Evolutionary conservation across 2,329 filamentous ascomycete genomes (phyloP), one percentile per base, ranked within the genome.

Genomic region (Alternaria rosae): DNA sequence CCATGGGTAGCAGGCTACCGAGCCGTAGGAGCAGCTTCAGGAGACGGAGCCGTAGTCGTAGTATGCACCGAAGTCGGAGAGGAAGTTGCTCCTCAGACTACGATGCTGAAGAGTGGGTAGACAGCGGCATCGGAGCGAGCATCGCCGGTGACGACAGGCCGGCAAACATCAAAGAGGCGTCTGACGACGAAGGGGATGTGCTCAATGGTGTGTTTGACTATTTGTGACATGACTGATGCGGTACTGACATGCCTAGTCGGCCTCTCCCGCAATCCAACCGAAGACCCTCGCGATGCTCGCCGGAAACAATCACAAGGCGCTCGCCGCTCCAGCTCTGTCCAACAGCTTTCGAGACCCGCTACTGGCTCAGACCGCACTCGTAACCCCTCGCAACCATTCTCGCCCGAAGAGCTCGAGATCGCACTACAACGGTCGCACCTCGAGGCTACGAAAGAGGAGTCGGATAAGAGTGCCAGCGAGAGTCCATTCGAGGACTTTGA

Each of bases 1-100:
- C 83, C 35, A 84, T 84, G 82, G 83, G 83, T 41, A 83, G 80
- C 52, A 73, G 82, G 42, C 73, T 82, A 58, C 82, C 82, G 9
- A 82, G 81, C 59, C 76, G 78, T 21, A 72, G 73, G 57, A 77
- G 71, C 67, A 80, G 77, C 66, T 70, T 70, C 44, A 64, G 67
- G 44, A 76, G 73, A 26, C 70, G 75, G 44, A 77, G 74, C 61
- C 73, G 73, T 54, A 73, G 72, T 44, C 67, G 68, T 30, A 71
- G 70, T 54, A 72, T 74, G 58, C 68, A 69, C 57, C 68, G 71
- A 54, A 73, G 71, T 51, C 73, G 71, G 41, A 71, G 77, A 5
- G 78, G 81, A 62, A 73, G 76, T 25, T 80, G 81, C 62, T 67
- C 60, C 25, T 65, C 69, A 38, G 69, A 72, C n/a, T 70, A 70